These are phyloP conservation scores for Phytophthora chlamydospora DNA, from an alignment of 352 stramenopile species.

Conservation along the genomic window DNA sequence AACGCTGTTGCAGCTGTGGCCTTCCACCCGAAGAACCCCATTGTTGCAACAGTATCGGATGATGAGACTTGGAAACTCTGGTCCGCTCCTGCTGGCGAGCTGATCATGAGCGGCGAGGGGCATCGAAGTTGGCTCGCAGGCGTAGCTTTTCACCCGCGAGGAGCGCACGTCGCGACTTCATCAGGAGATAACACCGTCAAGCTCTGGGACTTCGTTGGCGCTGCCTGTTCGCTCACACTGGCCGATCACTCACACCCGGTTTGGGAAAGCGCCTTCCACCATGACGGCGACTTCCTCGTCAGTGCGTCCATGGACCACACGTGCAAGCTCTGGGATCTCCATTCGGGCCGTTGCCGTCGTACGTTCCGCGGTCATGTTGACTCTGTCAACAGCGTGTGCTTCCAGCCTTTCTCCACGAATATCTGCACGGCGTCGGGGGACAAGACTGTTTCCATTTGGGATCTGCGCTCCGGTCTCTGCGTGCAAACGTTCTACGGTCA, in stretches of 20 bases:
- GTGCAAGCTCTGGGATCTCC: constrained; percentile 93
- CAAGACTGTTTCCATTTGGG: constrained; percentile 96
- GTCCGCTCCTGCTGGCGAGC: constrained; percentile 91
- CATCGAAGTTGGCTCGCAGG: constrained; percentile 92
- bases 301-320: constrained; percentile 95
- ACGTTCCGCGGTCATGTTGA: constrained; percentile 95
- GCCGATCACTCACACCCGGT: constrained; percentile 94
- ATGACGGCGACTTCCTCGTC: constrained; percentile 93
- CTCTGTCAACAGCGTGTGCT: constrained; percentile 93
- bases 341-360: constrained; percentile 89
- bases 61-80: constrained; percentile 96
- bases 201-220: constrained; percentile 94
- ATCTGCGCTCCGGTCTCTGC: constrained; percentile 91
- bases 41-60: constrained; percentile 93
- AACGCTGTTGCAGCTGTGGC: constrained; percentile 91
- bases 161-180: constrained; percentile 92
- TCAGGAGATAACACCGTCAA: constrained; percentile 95
- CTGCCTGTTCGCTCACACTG: constrained; percentile 90
- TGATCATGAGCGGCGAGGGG: constrained; percentile 95
- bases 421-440: constrained; percentile 93
- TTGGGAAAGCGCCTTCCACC: constrained; percentile 93
- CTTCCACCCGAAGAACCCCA: constrained; percentile 94
- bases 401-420: constrained; percentile 94
- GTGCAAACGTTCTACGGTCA: constrained; percentile 96
- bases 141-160: constrained; percentile 92